A percentile compares a stretch with the other conserved stretches of the same genome.
These are phyloP conservation scores for Cladophialophora immunda DNA, from an alignment of 2,329 filamentous ascomycete genomes.

Conservation along the genomic window DNA sequence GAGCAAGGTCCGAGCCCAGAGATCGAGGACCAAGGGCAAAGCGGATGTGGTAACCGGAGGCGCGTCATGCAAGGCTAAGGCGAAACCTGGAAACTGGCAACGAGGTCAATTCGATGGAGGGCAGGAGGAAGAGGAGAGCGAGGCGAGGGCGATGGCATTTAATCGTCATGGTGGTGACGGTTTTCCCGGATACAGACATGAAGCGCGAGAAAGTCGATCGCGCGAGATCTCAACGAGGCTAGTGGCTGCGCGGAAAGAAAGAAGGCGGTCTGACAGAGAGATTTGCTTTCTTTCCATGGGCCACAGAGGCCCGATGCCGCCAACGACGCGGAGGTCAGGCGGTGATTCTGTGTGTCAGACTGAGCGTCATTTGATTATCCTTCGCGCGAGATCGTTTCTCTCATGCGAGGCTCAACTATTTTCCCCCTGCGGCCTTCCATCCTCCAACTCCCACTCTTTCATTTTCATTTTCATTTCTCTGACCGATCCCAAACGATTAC, in stretches of 20 bases:
- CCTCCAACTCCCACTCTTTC: not conserved
- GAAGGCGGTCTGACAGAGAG: not conserved
- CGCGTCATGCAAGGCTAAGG: not conserved
- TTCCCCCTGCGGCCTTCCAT: not conserved
- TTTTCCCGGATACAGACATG: constrained; percentile 3
- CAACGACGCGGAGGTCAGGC: not conserved
- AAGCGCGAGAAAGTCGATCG: not conserved
- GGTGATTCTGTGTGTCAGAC: not conserved
- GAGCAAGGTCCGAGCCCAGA: not conserved
- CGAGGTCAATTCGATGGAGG: not conserved
- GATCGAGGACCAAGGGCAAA: not conserved
- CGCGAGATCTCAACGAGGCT: constrained; percentile 1
- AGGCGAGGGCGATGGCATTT: not conserved
- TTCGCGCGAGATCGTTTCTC: not conserved
- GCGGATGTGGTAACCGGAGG: not conserved
- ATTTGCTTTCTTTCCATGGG: not conserved
- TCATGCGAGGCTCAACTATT: constrained; percentile 2
- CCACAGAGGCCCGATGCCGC: not conserved
- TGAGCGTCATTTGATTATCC: not conserved
- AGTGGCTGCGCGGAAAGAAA: not conserved
- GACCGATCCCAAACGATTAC: not conserved
- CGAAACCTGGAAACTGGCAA: not conserved
- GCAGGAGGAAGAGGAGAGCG: not conserved
- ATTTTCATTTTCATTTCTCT: not conserved
- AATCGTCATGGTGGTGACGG: not conserved